Conservation (phyloP, 164 flowering plant species). For the Kingdonia uniflora region DNA sequence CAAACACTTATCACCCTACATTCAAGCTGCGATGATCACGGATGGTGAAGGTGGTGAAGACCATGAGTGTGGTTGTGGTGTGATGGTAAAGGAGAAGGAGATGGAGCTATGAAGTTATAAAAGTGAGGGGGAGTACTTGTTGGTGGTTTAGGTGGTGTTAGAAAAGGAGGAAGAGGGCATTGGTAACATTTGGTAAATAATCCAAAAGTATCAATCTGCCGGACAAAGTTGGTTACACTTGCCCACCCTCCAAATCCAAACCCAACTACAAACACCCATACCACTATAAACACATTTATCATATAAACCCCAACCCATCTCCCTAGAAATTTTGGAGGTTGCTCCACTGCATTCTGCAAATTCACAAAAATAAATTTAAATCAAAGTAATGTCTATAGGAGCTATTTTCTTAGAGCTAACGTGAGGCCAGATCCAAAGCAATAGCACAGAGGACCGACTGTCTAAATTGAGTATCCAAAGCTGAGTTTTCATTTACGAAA, state of each 20-base stretch:
- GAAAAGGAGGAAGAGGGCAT: slow-evolving; percentile 32
- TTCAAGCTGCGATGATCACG: no score
- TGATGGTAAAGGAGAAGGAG: slow-evolving; percentile 22
- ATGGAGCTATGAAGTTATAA: slow-evolving; percentile 32
- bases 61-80: slow-evolving; percentile 17
- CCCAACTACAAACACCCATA: slow-evolving; percentile 82
- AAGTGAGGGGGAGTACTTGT: slow-evolving; percentile 12
- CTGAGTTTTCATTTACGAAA: no score
- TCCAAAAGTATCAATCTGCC: slow-evolving; percentile 85
- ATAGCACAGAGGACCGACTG: no score
- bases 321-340: slow-evolving; percentile 65
- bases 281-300: slow-evolving; percentile 67
- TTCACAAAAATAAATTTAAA: no score
- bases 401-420: no score
- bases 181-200: slow-evolving; percentile 93
- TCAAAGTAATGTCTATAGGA: no score
- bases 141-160: slow-evolving; percentile 7
- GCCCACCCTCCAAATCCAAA: slow-evolving; percentile 99
- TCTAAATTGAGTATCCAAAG: no score
- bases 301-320: slow-evolving; percentile 69
- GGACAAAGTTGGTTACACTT: slow-evolving; percentile 65
- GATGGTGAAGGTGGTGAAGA: not conserved
- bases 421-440: no score
- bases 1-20: no score
- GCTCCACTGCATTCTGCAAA: slow-evolving; percentile 92